These are phyloP conservation scores for Yamadazyma dushanensis DNA, from an alignment of 1,139 yeast species.

Conservation along the genomic window DNA sequence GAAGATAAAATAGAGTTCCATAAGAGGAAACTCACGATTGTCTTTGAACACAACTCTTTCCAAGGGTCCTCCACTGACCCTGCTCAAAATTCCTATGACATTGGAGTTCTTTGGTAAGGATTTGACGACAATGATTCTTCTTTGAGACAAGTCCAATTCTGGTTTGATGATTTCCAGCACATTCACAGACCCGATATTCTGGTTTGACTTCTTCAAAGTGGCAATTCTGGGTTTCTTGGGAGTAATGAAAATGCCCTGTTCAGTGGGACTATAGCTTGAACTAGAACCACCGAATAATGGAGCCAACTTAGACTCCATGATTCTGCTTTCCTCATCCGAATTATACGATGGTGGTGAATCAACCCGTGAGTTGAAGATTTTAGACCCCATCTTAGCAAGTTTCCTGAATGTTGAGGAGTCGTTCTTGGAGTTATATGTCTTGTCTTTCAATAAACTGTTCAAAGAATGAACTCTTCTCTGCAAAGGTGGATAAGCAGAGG, in stretches of 20 bases:
- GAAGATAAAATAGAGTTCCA: constrained; percentile 56
- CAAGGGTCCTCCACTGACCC: constrained; percentile 74
- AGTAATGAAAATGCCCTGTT: neutral
- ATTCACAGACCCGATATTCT: neutral
- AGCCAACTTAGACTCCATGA: too few species aligned
- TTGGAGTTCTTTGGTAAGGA: constrained; percentile 31
- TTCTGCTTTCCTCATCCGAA: too few species aligned
- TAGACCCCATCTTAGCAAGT: constrained; percentile 22
- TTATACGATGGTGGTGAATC: too few species aligned
- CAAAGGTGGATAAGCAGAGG: neutral
- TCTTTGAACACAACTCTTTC: constrained; percentile 45
- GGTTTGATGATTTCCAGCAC: neutral
- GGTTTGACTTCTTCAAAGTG: neutral
- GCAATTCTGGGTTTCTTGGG: neutral
- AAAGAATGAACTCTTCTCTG: constrained; percentile 14
- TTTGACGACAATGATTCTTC: constrained; percentile 21
- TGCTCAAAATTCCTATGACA: constrained; percentile 51
- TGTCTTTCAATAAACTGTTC: constrained; percentile 16
- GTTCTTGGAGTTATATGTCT: constrained; percentile 9
- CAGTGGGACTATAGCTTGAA: neutral
- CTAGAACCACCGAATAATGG: too few species aligned
- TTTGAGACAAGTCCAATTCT: constrained; percentile 5
- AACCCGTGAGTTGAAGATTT: constrained; percentile 18
- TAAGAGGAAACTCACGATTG: constrained; percentile 10
- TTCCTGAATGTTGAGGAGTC: constrained; percentile 17